Evolutionary conservation across 768 basidiomycete genomes (phyloP).

Genomic region (Tulasnella sp.): DNA sequence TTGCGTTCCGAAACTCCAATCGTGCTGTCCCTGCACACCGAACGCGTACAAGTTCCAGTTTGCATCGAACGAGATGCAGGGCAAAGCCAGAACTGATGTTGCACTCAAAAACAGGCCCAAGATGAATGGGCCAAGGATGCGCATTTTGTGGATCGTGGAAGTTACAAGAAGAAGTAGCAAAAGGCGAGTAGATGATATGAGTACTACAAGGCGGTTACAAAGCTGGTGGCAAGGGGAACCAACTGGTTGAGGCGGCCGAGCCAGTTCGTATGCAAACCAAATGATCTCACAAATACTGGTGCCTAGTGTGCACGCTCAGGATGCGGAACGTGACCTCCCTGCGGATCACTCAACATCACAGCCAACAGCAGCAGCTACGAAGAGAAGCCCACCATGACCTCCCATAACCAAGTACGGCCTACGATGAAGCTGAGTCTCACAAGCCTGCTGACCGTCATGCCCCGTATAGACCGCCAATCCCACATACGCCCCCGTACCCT

Average conservation of each 20-base stretch:
- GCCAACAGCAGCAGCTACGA: not conserved
- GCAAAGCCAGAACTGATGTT: constrained; percentile 23
- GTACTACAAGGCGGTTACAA: not conserved
- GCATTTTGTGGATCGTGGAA: not conserved
- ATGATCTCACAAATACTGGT: too few relatives aligned
- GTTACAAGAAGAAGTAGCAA: not conserved
- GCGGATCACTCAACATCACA: not conserved
- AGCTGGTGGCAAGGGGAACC: not conserved
- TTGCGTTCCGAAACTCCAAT: constrained; percentile 68
- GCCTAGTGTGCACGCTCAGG: not conserved
- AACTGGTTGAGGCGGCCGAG: not conserved
- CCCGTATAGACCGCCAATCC: constrained; percentile 1
- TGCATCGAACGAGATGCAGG: constrained; percentile 71
- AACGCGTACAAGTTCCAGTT: constrained; percentile 80
- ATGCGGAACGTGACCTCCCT: not conserved
- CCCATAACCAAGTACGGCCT: not conserved
- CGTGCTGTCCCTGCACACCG: constrained; percentile 61
- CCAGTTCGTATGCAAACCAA: not conserved
- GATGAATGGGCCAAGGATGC: not conserved
- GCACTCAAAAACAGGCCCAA: not conserved
- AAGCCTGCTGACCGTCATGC: not conserved
- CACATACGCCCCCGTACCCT: not conserved
- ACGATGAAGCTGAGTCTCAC: not conserved
- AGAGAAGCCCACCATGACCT: too few relatives aligned
- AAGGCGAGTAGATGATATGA: not conserved